Conservation (phyloP, 2,329 filamentous ascomycete species). For the Emmonsiellopsis sp. region DNA sequence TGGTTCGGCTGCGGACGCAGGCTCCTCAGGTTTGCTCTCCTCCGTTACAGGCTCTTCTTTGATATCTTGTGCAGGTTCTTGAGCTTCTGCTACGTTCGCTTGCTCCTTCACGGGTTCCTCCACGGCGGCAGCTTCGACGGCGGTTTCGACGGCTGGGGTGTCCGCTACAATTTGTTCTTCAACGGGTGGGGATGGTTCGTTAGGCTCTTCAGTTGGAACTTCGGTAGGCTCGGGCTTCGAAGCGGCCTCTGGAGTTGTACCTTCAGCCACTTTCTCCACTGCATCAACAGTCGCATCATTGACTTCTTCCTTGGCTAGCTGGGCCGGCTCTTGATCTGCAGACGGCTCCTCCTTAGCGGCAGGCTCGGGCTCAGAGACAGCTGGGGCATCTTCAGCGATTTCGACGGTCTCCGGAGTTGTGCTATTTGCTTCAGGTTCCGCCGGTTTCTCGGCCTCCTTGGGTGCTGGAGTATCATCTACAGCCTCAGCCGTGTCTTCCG, state of each 20-base stretch:
- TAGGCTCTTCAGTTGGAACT: too few relatives aligned
- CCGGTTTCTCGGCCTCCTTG: background rate
- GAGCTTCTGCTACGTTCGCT: background rate
- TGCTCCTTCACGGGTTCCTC: background rate
- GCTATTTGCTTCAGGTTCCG: background rate
- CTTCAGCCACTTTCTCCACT: too few relatives aligned
- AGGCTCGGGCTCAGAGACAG: background rate
- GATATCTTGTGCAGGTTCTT: background rate
- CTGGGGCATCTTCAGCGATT: background rate
- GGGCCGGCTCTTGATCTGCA: constrained; percentile 3
- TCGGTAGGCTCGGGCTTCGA: too few relatives aligned
- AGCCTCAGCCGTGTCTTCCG: constrained; percentile 6
- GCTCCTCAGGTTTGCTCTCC: background rate
- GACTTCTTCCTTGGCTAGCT: background rate
- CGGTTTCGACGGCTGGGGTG: too few relatives aligned
- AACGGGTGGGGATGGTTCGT: too few relatives aligned
- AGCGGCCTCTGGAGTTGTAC: too few relatives aligned
- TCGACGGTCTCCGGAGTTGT: background rate
- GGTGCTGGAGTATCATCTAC: constrained; percentile 4
- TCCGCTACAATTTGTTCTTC: too few relatives aligned
- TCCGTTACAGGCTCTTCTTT: background rate
- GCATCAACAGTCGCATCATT: too few relatives aligned
- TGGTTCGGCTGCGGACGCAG: background rate
- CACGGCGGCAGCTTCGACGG: too few relatives aligned
- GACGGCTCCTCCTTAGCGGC: constrained; percentile 4